Evolutionary conservation across 1,284 basidiomycete genomes (phyloP).

Genomic region (Pseudozyma sp.): DNA sequence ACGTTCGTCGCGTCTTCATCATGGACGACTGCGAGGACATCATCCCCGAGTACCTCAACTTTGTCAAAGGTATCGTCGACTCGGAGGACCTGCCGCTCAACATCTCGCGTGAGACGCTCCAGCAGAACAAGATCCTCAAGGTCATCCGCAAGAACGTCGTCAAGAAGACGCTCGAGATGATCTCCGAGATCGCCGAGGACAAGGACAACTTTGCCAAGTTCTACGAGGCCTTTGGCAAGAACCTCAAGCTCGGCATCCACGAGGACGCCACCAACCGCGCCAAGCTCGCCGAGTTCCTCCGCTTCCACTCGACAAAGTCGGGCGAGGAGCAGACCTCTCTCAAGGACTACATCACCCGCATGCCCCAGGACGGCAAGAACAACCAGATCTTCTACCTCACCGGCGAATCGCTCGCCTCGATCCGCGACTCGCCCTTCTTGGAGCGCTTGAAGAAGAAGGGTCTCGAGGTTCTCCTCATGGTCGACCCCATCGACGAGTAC

Average conservation of each 20-base stretch:
- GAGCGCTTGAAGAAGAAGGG: conserved; percentile 99
- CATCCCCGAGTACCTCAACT: conserved; percentile 99
- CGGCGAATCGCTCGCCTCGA: conserved; percentile 92
- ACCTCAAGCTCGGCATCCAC: conserved; percentile 88
- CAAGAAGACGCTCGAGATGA: conserved; percentile 96
- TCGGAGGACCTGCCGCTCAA: conserved; percentile 99
- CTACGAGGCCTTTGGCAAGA: conserved; percentile 80
- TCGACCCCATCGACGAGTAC: conserved; percentile 77
- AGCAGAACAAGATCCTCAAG: conserved; percentile 99
- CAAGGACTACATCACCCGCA: conserved; percentile 99
- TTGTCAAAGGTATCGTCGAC: conserved; percentile 94
- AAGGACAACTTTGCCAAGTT: conserved; percentile 99
- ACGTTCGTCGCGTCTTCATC: conserved; percentile 99
- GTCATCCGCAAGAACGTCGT: conserved; percentile 89
- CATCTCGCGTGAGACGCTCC: conserved; percentile 99
- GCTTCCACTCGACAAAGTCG: conserved; percentile 98
- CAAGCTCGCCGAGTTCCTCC: conserved; percentile 99
- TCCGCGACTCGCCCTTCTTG: conserved; percentile 96
- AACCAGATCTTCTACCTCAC: conserved; percentile 93
- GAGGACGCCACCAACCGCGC: conserved; percentile 98
- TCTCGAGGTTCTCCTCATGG: conserved; percentile 96
- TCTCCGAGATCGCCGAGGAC: conserved; percentile 97
- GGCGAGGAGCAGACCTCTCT: conserved; percentile 91
- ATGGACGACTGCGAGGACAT: conserved; percentile 99
- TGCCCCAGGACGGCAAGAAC: conserved; percentile 99